Evolutionary conservation across 164 flowering plant species (phyloP).

Genomic region (Stephania cephalantha): DNA sequence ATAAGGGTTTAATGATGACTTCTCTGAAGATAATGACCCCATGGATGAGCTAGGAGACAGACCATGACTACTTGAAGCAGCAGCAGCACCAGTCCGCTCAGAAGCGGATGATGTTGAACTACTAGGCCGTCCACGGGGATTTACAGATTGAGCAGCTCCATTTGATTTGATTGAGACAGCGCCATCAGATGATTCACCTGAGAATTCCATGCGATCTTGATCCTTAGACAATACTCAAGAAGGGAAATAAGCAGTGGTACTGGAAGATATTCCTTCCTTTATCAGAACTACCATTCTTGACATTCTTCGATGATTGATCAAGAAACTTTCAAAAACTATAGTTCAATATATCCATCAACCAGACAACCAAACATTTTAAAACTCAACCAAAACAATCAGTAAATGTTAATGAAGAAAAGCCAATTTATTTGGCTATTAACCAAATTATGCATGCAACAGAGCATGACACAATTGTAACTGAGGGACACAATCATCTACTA

Average conservation of each 20-base stretch:
- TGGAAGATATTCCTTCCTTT: constrained; percentile 32
- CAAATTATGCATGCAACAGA: not conserved
- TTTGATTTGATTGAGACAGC: constrained; percentile 32
- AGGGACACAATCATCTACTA: not conserved
- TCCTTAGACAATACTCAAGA: constrained; percentile 29
- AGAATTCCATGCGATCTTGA: constrained; percentile 25
- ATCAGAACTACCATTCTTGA: constrained; percentile 32
- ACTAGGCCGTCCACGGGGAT: constrained; percentile 40
- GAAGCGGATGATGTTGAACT: constrained; percentile 70
- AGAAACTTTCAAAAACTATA: constrained; percentile 2
- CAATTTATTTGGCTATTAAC: not conserved
- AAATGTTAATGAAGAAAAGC: not conserved
- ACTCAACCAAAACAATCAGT: not conserved
- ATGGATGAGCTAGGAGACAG: constrained; percentile 88
- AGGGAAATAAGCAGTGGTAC: constrained; percentile 34
- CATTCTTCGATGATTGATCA: constrained; percentile 16
- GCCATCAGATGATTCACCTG: constrained; percentile 28
- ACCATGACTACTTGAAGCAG: constrained; percentile 48
- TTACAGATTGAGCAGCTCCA: constrained; percentile 30
- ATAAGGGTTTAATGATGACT: constrained; percentile 81
- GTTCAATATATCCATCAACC: not conserved
- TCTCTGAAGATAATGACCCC: constrained; percentile 86
- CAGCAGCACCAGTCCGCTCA: constrained; percentile 38
- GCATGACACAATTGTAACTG: not conserved
- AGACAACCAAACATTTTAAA: not conserved